Base-by-base conservation (phyloP, 257 asterid species). In the Jacaranda mimosifolia region DNA sequence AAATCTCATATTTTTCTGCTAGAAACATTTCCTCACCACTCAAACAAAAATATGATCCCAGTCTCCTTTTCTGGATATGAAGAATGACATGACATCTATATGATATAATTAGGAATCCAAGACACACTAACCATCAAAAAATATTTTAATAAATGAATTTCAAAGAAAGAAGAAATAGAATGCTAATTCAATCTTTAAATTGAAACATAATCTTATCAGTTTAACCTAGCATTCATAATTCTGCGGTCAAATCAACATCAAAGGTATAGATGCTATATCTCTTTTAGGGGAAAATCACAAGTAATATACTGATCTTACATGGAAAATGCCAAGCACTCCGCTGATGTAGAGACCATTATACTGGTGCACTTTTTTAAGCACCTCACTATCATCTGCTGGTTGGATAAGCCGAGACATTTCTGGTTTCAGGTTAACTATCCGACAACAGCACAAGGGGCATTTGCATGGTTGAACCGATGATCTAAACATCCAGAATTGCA, bases 361-460 rank as follows among this genome's bases (percentile, higher is more conserved):
- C 64, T 77, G 79, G 68, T 83, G 51, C 62, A 91, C 83, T 68
- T 73, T 87, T 12, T 81, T 80, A 40, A 82, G 84, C 62, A 85
- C 81, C 77, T 75, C 70, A 10, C 75, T 77, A 72, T 88, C 86
- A 64, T 84, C 85, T 13, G 77, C 78, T 32, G 84, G 76, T 26
- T 72, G 78, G 10, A 56, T 7, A 51, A n/a, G 74, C 36, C 60
- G 67, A 0, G 92, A 80, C 35, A 70, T 73, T 78, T 82, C 87
- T 0, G 89, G 88, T 53, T 80, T 79, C 64, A 91, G 83, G 83
- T 80, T 87, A 13, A 74, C 79, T 39, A 91, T 88, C 42, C 15
- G 73, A 73, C 89, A 68, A 70, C 83, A 74, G 62, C 97, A 91
- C 68, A 89, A 59, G 4, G 97, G 97, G 36, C 97, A 91, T 78